phyloP scores from a whole-genome alignment of 116 monocot genomes.

The Dioscorea cayenensis region DNA sequence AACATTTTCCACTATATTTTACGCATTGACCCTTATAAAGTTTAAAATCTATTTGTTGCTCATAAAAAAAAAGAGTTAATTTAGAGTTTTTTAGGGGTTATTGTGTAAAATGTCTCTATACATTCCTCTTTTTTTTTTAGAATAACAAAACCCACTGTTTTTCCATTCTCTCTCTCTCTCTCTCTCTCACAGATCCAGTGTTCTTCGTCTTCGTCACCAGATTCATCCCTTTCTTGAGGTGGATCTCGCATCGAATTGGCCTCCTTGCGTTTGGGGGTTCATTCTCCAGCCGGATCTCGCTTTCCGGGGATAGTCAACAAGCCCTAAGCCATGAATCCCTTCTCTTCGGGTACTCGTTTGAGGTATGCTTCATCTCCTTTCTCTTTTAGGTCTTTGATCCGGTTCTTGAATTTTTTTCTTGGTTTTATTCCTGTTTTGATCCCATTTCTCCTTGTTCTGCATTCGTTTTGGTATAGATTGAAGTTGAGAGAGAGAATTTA shows the following conservation, averaged over 20 bases:
- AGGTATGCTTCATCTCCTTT: slow-evolving; percentile 29
- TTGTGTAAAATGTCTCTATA: no score
- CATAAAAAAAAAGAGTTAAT: no score
- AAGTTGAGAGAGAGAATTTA: no score
- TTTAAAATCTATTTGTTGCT: no score
- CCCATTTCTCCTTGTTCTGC: no score
- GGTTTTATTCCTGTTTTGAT: background rate
- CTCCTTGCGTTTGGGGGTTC: no score
- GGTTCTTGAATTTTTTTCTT: background rate
- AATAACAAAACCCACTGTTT: background rate
- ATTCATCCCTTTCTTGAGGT: background rate
- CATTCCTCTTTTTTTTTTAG: no score
- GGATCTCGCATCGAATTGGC: background rate
- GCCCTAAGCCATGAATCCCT: slow-evolving; percentile 64
- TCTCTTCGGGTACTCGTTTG: slow-evolving; percentile 83
- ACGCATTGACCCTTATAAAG: no score
- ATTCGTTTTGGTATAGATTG: no score
- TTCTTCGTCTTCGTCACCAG: background rate
- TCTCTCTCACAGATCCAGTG: background rate
- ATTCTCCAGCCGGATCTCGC: background rate
- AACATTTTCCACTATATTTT: no score
- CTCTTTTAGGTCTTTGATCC: background rate
- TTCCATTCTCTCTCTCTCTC: slow-evolving; percentile 3
- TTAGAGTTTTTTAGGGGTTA: no score
- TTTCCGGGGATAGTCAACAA: background rate